These are phyloP conservation scores for Mycocentrospora acerina DNA, from an alignment of 2,329 filamentous ascomycete species.

Conservation along the genomic window DNA sequence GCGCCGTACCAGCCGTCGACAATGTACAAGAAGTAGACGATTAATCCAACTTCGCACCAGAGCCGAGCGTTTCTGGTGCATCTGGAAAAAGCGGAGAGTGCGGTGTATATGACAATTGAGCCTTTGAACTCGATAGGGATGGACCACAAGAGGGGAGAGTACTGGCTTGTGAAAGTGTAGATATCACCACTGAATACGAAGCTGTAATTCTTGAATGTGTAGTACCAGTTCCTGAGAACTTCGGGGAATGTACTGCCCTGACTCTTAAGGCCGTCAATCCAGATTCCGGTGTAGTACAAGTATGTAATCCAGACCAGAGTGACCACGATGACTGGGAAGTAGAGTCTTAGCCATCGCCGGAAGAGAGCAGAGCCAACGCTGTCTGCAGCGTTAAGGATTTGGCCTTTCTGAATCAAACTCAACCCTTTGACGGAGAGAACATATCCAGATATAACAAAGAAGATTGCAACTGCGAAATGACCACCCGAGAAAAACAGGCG, in stretches of 20 bases:
- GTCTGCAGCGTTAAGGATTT: conserved; percentile 44
- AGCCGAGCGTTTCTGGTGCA: conserved; percentile 58
- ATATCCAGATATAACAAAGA: conserved; percentile 57
- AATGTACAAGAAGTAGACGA: conserved; percentile 68
- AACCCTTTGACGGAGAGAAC: conserved; percentile 54
- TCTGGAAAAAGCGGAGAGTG: conserved; percentile 58
- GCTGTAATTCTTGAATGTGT: conserved; percentile 63
- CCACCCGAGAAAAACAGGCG: conserved; percentile 52
- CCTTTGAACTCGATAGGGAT: conserved; percentile 51
- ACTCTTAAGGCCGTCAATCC: conserved; percentile 47
- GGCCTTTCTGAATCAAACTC: conserved; percentile 45
- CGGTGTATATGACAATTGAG: conserved; percentile 64
- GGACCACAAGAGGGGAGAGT: conserved; percentile 40
- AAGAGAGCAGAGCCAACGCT: conserved; percentile 53
- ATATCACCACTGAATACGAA: conserved; percentile 64
- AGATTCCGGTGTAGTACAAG: conserved; percentile 48
- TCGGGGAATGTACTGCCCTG: conserved; percentile 49
- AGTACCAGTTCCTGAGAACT: conserved; percentile 32
- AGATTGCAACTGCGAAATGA: conserved; percentile 56
- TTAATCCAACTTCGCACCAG: conserved; percentile 54
- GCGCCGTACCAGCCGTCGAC: conserved; percentile 63
- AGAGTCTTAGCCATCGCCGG: conserved; percentile 53
- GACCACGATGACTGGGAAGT: conserved; percentile 56
- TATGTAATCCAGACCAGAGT: conserved; percentile 56
- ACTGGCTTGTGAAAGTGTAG: conserved; percentile 55